Conservation (phyloP, 108 stramenopile genomes). For the Conticribra guillardii region DNA sequence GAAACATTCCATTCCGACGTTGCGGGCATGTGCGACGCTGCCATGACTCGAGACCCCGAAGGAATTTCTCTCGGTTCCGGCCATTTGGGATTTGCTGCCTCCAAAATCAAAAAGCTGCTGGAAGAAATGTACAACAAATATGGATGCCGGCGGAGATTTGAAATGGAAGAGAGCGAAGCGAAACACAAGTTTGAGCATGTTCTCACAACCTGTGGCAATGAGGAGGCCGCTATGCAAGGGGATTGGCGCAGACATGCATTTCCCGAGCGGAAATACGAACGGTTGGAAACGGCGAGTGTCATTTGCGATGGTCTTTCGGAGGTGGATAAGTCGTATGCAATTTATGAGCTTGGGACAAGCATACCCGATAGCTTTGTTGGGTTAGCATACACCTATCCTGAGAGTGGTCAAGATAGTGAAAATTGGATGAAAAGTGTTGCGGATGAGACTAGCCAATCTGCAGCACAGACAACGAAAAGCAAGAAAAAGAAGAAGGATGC, state of each 20-base stretch:
- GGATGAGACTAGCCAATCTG: slow-evolving; percentile 48
- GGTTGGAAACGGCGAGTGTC: slow-evolving; percentile 60
- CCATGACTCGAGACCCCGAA: slow-evolving; percentile 53
- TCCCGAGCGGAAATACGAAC: slow-evolving; percentile 78
- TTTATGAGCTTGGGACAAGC: slow-evolving; percentile 75
- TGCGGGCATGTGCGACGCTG: slow-evolving; percentile 73
- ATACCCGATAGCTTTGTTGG: slow-evolving; percentile 83
- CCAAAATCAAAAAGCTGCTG: slow-evolving; percentile 68
- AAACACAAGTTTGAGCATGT: slow-evolving; percentile 54
- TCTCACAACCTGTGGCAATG: slow-evolving; percentile 57
- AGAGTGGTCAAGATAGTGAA: slow-evolving; percentile 77
- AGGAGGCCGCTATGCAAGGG: slow-evolving; percentile 78
- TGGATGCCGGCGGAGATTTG: slow-evolving; percentile 56
- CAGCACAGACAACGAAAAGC: slow-evolving; percentile 12
- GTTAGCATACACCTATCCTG: slow-evolving; percentile 79
- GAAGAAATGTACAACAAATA: slow-evolving; percentile 68
- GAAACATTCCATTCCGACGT: slow-evolving; percentile 71
- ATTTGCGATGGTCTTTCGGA: slow-evolving; percentile 82
- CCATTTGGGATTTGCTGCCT: slow-evolving; percentile 58
- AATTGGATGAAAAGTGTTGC: slow-evolving; percentile 89
- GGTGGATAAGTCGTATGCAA: slow-evolving; percentile 78
- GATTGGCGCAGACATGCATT: slow-evolving; percentile 72
- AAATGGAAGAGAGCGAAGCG: slow-evolving; percentile 68
- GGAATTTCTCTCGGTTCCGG: slow-evolving; percentile 43
- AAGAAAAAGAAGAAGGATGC: slow-evolving; percentile 44